Evolutionary conservation across 305 asterid species (phyloP), one percentile per base, ranked within the genome.

Genomic region (Striga hermonthica): DNA sequence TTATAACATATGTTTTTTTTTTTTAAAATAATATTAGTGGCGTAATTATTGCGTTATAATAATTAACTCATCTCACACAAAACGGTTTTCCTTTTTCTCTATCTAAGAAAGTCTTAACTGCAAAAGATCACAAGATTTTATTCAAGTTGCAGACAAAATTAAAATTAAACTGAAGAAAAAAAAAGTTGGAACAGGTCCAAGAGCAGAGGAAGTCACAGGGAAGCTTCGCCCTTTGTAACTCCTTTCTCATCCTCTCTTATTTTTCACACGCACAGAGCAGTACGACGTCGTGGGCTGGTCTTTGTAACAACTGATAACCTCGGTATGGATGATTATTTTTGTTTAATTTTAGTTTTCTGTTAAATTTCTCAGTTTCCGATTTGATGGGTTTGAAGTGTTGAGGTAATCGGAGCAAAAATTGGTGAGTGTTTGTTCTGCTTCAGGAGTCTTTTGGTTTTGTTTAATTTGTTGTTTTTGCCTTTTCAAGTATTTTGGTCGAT

Each of bases 191-290:
- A 22, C 31, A 1, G 31, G 31, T 22, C 31, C 31, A 22, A 22
- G 60, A 67, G 39, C 4, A 31, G 34, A 48, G 11, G 77, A 75
- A 73, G 75, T 69, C 76, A 68, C 70, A 75, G 43, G 67, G 81
- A 78, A 75, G 65, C 67, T 78, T 78, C 83, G 74, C 39, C 31
- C 2, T 39, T 16, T 36, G 16, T 57, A 64, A 62, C 54, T 57
- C 9, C 54, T 69, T 63, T 37, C 35, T 7, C 68, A 63, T 43
- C 40, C 70, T 53, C 67, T 7, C 59, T n/a, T 62, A 3, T 31
- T 3, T 14, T 11, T 47, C 11, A 28, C 60, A 38, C 31, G 31
- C 77, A 61, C 56, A 76, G 65, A 56, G 59, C 49, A 44, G 47
- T 70, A 40, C 71, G 63, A 60, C 45, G 66, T 40, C 69, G 68